Evolutionary conservation across 495 filamentous ascomycete genomes (phyloP), one percentile per base, ranked within the genome.

Genomic region (Xylaria scruposa): DNA sequence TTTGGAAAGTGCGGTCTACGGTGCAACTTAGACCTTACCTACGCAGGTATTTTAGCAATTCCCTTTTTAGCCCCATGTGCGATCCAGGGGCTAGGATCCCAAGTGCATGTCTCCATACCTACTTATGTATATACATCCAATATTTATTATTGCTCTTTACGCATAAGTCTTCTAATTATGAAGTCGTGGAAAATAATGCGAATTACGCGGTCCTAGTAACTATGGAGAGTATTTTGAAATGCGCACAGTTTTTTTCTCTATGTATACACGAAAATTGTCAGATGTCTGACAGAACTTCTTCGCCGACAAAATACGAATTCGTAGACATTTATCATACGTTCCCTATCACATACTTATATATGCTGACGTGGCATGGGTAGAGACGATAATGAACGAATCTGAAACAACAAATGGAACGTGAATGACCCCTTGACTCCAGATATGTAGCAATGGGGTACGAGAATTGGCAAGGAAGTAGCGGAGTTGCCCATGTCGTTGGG

Each of bases 331-430:
- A 51, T 66, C 29, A 66, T 66, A 70, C 42, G 67, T 58, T 70
- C 68, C 63, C 68, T 40, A 70, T 49, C 29, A 74, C 70, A 62
- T 60, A 42, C 62, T 9, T 38, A 60, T 60, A 69, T 70, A 31
- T 70, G 54, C 44, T 31, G 47, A 66, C 56, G 56, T 67, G 60
- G 71, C 67, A 68, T 72, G 33, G 70, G 72, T 71, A 71, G 70
- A 58, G 70, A 60, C 29, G 33, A 26, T 54, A 24, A 33, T 72
- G 68, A 67, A 64, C 70, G 31, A 71, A 72, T 70, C 74, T 78
- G 76, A 78, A 78, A 78, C 76, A 66, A 70, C 38, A 72, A 74
- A 72, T 78, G 76, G 76, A 74, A 78, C 76, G 71, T 73, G 42
- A 74, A 67, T n/a, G 70, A 46, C 76, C 72, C 74, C 65, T 67